Percentiles rank a stretch among this genome's conserved stretches.
Conservation (phyloP, 768 basidiomycete genomes). For the Tulasnella sp. region DNA sequence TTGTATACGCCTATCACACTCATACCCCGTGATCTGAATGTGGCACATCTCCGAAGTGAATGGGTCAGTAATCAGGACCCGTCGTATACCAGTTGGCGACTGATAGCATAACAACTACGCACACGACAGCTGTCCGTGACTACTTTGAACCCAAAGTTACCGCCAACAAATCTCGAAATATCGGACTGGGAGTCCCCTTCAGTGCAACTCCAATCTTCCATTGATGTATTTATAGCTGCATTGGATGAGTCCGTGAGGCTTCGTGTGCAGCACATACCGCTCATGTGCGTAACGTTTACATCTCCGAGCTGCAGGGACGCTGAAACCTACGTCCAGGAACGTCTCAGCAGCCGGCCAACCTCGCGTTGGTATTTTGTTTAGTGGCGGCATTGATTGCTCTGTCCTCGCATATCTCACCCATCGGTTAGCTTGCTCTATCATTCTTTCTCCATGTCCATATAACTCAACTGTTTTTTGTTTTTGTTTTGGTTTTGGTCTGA, state of each 20-base stretch:
- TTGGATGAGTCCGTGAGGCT: slow-evolving; percentile 36
- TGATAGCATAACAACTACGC: neutral
- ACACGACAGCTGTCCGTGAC: neutral
- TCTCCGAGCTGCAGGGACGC: neutral
- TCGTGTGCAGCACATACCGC: slow-evolving; percentile 59
- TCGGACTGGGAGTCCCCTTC: neutral
- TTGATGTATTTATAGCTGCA: neutral
- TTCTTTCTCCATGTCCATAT: slow-evolving; percentile 2
- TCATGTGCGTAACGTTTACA: slow-evolving; percentile 22
- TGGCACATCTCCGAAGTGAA: neutral
- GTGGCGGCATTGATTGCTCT: slow-evolving; percentile 92
- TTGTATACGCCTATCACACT: neutral
- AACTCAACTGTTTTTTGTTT: neutral
- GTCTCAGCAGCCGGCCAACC: slow-evolving; percentile 29
- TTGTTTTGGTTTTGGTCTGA: too few species aligned
- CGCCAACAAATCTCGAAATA: neutral
- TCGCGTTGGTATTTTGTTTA: slow-evolving; percentile 79
- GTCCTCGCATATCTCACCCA: slow-evolving; percentile 72
- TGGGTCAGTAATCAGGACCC: neutral
- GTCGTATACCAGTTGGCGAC: too few species aligned
- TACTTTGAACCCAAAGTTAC: neutral
- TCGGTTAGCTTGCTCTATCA: slow-evolving; percentile 35
- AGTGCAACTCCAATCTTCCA: neutral
- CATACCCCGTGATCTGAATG: neutral
- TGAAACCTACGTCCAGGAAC: neutral